phyloP scores from a whole-genome alignment of 352 stramenopile genomes.

The Phytophthora quininea region DNA sequence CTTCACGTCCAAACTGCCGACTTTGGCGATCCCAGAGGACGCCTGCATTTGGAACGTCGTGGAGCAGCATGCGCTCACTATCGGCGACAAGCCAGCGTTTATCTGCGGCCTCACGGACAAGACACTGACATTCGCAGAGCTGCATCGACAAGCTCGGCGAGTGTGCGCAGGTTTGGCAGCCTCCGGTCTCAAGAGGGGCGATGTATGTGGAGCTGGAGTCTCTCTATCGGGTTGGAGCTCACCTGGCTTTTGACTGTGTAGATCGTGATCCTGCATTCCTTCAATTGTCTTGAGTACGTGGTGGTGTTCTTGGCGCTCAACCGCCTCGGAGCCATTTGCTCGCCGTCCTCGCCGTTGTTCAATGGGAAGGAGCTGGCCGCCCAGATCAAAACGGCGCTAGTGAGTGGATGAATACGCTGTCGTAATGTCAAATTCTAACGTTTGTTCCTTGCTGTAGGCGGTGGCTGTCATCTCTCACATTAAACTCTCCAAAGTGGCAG shows the following conservation, averaged over 20 bases:
- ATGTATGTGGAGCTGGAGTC: constrained; percentile 32
- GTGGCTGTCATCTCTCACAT: constrained; percentile 36
- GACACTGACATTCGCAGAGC: constrained; percentile 39
- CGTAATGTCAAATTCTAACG: too few relatives aligned
- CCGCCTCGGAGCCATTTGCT: constrained; percentile 48
- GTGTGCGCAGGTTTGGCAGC: constrained; percentile 45
- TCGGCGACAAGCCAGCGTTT: constrained; percentile 35
- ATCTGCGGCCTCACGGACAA: constrained; percentile 51
- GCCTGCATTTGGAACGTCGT: constrained; percentile 45
- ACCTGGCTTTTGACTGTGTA: constrained; percentile 8
- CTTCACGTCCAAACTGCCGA: constrained; percentile 43
- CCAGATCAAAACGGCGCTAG: constrained; percentile 46
- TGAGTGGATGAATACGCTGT: not conserved
- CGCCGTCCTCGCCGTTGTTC: constrained; percentile 50
- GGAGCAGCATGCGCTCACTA: constrained; percentile 37
- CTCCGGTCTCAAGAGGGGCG: constrained; percentile 44
- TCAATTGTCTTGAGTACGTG: constrained; percentile 69
- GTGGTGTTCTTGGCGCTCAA: constrained; percentile 59
- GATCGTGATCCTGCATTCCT: constrained; percentile 52
- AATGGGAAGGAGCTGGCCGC: constrained; percentile 37
- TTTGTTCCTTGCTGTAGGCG: constrained; percentile 8
- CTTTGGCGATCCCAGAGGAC: constrained; percentile 35
- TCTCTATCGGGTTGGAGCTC: not conserved
- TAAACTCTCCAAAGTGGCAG: constrained; percentile 19
- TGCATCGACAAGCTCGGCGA: constrained; percentile 25